A percentile compares a stretch with the other conserved stretches of the same genome.
Evolutionary conservation across 805 yeast species (phyloP).

Genomic region (Yarrowia alimentaria): DNA sequence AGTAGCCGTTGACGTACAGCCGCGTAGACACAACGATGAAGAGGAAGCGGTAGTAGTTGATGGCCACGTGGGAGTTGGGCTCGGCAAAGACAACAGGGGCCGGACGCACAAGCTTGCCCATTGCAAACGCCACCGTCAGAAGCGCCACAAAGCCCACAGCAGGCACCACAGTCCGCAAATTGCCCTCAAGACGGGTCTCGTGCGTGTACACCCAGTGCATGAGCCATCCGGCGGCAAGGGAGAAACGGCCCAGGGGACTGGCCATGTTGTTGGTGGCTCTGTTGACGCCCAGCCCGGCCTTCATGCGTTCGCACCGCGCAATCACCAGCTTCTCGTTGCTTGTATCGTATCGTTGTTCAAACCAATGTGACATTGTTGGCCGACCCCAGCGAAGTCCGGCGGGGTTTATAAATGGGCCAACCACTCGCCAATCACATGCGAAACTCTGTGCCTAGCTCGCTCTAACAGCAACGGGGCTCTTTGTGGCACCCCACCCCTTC

Average conservation of each 20-base stretch:
- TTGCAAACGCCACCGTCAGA: background rate
- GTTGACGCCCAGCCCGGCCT: slow-evolving; percentile 19
- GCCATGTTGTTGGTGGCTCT: slow-evolving; percentile 16
- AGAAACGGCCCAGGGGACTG: slow-evolving; percentile 12
- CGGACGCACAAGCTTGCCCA: background rate
- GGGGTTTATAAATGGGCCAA: no score
- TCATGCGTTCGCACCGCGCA: slow-evolving; percentile 6
- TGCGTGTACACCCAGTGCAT: slow-evolving; percentile 18
- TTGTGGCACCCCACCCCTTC: no score
- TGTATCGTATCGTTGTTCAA: slow-evolving; percentile 8
- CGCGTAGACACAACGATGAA: slow-evolving; percentile 7
- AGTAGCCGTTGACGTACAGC: background rate
- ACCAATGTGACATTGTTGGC: background rate
- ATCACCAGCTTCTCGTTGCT: slow-evolving; percentile 7
- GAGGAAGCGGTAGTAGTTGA: slow-evolving; percentile 6
- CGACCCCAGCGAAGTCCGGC: background rate
- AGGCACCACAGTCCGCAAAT: slow-evolving; percentile 1
- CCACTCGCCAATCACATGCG: slow-evolving; percentile 19
- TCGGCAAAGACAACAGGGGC: slow-evolving; percentile 1
- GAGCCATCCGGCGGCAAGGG: slow-evolving; percentile 11
- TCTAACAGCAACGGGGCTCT: no score
- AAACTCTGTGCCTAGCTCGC: no score
- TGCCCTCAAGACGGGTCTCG: slow-evolving; percentile 2
- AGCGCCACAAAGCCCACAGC: background rate
- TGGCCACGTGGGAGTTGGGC: slow-evolving; percentile 18